A percentile compares a stretch with the other conserved stretches of the same genome.
Evolutionary conservation across 139 green algal genomes (phyloP).

Genomic region (Chlorella vulgaris): DNA sequence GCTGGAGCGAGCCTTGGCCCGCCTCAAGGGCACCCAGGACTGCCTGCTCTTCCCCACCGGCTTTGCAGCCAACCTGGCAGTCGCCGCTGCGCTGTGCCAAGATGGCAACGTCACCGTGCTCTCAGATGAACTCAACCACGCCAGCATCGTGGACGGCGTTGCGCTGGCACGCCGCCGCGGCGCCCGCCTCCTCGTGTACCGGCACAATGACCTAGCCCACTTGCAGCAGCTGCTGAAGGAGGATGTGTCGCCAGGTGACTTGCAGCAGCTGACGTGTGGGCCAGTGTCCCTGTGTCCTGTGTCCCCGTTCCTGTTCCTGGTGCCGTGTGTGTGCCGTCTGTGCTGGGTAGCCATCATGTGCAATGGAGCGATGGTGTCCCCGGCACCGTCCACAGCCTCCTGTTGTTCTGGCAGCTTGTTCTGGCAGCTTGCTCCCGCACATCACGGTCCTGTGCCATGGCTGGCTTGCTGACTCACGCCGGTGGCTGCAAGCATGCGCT

Average conservation of each 20-base stretch:
- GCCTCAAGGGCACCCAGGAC: constrained; percentile 80
- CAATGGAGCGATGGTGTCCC: too few species aligned
- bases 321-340: too few species aligned
- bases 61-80: constrained; percentile 91
- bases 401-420: too few species aligned
- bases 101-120: constrained; percentile 66
- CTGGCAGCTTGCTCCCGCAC: too few species aligned
- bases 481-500: too few species aligned
- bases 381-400: too few species aligned
- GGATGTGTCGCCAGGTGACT: background rate
- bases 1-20: constrained; percentile 85
- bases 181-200: constrained; percentile 72
- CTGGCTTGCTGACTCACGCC: too few species aligned
- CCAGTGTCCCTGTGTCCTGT: too few species aligned
- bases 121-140: constrained; percentile 96
- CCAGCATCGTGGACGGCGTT: constrained; percentile 93
- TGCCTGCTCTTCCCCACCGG: constrained; percentile 86
- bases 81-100: constrained; percentile 62
- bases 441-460: too few species aligned
- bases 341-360: too few species aligned
- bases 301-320: too few species aligned
- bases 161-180: constrained; percentile 59
- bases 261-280: background rate
- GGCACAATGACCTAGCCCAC: constrained; percentile 91
- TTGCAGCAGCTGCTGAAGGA: constrained; percentile 70